Conservation (phyloP, 768 basidiomycete species). For the Kwoniella mangroviensis region DNA sequence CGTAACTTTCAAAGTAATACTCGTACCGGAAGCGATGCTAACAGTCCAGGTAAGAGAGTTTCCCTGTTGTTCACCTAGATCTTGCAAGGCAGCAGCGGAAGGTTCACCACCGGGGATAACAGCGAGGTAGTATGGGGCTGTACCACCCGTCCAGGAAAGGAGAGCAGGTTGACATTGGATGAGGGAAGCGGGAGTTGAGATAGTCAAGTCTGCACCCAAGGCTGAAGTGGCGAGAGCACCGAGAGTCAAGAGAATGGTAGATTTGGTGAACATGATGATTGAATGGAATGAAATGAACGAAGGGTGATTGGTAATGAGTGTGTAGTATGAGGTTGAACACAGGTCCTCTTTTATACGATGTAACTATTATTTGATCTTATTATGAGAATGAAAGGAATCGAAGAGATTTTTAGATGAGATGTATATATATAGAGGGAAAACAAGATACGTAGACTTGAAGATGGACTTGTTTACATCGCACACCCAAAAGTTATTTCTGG, state of each 20-base stretch:
- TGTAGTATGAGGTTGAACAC: background rate
- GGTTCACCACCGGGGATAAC: constrained; percentile 49
- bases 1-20: constrained; percentile 66
- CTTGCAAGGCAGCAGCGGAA: constrained; percentile 39
- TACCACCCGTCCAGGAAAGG: constrained; percentile 41
- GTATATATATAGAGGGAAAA: background rate
- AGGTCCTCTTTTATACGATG: background rate
- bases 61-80: constrained; percentile 38
- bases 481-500: too few species aligned
- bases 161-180: constrained; percentile 45
- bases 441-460: background rate
- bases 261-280: constrained; percentile 29
- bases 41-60: constrained; percentile 48
- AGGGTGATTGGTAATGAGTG: background rate
- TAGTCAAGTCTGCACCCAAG: constrained; percentile 38
- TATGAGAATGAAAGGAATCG: background rate
- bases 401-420: background rate
- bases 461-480: too few species aligned
- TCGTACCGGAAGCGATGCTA: constrained; percentile 55
- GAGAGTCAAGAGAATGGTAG: constrained; percentile 21
- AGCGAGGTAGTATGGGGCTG: constrained; percentile 44
- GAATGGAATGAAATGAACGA: background rate
- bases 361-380: too few species aligned
- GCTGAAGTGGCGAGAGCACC: constrained; percentile 27
- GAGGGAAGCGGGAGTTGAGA: constrained; percentile 47